These are phyloP conservation scores for Didymosphaeria variabile DNA, from an alignment of 2,329 filamentous ascomycete genomes.

Conservation along the genomic window DNA sequence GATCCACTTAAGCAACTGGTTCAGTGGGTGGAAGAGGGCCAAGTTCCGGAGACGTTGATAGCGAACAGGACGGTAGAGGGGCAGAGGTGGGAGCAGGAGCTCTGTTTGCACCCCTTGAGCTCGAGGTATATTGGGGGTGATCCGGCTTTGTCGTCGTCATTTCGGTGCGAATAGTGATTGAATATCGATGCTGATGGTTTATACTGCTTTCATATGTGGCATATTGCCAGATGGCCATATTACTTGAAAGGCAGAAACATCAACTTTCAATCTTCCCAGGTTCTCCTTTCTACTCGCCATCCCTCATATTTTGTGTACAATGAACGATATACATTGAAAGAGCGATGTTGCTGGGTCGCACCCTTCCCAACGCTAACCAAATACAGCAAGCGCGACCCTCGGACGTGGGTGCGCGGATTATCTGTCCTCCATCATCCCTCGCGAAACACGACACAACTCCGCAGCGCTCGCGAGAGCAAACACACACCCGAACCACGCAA, in stretches of 20 bases:
- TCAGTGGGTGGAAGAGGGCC: slow-evolving; percentile 39
- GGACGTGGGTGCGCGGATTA: slow-evolving; percentile 36
- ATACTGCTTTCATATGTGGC: too few relatives aligned
- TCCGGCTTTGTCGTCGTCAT: neutral
- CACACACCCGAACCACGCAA: slow-evolving; percentile 30
- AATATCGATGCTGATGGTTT: too few relatives aligned
- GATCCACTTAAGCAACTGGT: slow-evolving; percentile 46
- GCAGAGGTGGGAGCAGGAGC: neutral
- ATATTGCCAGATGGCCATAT: too few relatives aligned
- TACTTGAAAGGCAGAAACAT: too few relatives aligned
- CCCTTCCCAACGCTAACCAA: slow-evolving; percentile 18
- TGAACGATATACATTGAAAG: neutral
- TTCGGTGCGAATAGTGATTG: neutral
- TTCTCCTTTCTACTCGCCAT: neutral
- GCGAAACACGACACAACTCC: slow-evolving; percentile 8
- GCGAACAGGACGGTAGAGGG: neutral
- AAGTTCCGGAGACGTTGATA: slow-evolving; percentile 25
- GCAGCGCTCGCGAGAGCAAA: slow-evolving; percentile 22
- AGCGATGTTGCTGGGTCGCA: neutral
- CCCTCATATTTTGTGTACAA: neutral
- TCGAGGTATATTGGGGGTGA: neutral
- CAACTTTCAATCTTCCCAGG: too few relatives aligned
- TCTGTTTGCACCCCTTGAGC: neutral
- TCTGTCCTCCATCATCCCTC: slow-evolving; percentile 40
- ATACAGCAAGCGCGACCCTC: slow-evolving; percentile 27